Percentiles rank a stretch among this genome's conserved stretches.
Evolutionary conservation across 768 basidiomycete genomes (phyloP).

Genomic region (Glaciozyma antarctica): DNA sequence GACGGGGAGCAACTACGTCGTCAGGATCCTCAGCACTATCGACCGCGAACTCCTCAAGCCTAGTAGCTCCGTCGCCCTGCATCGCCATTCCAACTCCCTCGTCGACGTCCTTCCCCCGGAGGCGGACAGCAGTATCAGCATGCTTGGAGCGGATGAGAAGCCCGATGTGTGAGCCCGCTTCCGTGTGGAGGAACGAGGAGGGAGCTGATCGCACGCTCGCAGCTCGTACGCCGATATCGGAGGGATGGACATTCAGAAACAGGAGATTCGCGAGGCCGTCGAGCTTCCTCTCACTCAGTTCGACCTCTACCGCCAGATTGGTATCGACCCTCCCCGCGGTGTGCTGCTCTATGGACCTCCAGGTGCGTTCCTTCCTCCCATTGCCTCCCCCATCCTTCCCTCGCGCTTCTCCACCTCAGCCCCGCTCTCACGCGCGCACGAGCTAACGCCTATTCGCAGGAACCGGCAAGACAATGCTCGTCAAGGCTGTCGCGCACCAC

Average conservation of each 20-base stretch:
- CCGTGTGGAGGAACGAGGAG: not conserved
- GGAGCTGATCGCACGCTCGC: not conserved
- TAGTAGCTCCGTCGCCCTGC: constrained; percentile 92
- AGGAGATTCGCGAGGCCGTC: constrained; percentile 96
- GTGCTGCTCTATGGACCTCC: constrained; percentile 95
- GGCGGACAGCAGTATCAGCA: constrained; percentile 90
- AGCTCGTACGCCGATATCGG: constrained; percentile 79
- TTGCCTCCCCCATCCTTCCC: not conserved
- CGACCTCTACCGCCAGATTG: constrained; percentile 97
- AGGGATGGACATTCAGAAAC: constrained; percentile 95
- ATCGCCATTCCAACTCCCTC: constrained; percentile 95
- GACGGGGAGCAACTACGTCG: constrained; percentile 95
- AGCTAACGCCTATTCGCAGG: constrained; percentile 46
- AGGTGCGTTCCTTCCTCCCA: constrained; percentile 46
- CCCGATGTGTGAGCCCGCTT: constrained; percentile 57
- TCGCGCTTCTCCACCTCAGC: not conserved
- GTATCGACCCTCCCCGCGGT: constrained; percentile 96
- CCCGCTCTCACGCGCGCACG: not conserved
- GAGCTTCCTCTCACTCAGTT: constrained; percentile 92
- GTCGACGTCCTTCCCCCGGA: constrained; percentile 98
- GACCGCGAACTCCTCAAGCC: constrained; percentile 97
- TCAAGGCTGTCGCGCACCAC: constrained; percentile 97
- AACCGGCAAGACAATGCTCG: constrained; percentile 97
- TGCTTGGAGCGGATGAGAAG: constrained; percentile 89
- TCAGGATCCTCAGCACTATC: constrained; percentile 89